Evolutionary conservation across 805 yeast genomes (phyloP).

Genomic region (Yamadazyma nakazawae): DNA sequence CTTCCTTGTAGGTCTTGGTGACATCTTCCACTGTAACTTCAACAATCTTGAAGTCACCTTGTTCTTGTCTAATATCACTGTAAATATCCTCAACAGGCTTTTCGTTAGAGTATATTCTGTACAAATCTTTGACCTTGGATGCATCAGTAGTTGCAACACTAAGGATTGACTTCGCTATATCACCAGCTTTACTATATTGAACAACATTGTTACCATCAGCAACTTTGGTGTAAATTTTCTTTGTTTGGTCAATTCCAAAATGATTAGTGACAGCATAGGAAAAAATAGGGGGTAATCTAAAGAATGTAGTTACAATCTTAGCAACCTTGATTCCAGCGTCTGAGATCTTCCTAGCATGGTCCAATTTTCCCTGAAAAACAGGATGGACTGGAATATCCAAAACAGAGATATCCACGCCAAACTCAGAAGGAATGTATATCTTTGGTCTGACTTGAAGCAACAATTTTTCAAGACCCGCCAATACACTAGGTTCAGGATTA

Average conservation of each 20-base stretch:
- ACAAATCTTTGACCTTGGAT: constrained; percentile 38
- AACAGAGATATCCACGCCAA: constrained; percentile 46
- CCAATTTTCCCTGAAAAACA: constrained; percentile 31
- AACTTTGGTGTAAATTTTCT: constrained; percentile 28
- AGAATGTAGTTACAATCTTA: constrained; percentile 39
- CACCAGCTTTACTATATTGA: constrained; percentile 34
- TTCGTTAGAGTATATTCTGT: constrained; percentile 43
- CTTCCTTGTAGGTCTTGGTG: constrained; percentile 25
- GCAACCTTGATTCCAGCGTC: constrained; percentile 46
- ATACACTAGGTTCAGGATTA: constrained; percentile 27
- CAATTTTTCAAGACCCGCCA: constrained; percentile 34
- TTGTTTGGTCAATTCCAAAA: constrained; percentile 36
- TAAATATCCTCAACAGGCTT: constrained; percentile 38
- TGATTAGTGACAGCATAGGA: constrained; percentile 31
- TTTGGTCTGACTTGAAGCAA: constrained; percentile 43
- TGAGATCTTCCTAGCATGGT: constrained; percentile 31
- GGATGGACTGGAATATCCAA: constrained; percentile 24
- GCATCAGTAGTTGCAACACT: constrained; percentile 38
- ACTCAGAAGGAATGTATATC: constrained; percentile 58
- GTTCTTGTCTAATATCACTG: constrained; percentile 36
- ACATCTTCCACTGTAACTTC: constrained; percentile 25
- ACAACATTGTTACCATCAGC: constrained; percentile 40
- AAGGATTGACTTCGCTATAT: constrained; percentile 45
- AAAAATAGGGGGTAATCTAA: constrained; percentile 26
- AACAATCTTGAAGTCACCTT: constrained; percentile 31